These are phyloP conservation scores for Trichocladium antarcticum DNA, from an alignment of 495 filamentous ascomycete species.

Conservation along the genomic window DNA sequence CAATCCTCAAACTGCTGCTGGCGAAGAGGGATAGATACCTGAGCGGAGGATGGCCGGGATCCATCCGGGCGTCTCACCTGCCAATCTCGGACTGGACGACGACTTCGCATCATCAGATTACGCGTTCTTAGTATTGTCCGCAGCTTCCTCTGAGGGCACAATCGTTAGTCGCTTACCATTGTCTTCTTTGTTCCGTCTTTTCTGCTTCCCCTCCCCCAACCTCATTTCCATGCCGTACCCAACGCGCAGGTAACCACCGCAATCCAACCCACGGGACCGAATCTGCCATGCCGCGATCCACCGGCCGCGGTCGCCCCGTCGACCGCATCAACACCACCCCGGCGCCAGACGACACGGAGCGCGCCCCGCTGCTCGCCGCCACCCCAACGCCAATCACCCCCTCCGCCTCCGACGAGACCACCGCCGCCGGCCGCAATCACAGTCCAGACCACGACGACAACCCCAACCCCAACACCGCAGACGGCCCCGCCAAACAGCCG, in stretches of 20 bases:
- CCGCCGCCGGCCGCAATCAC: neutral
- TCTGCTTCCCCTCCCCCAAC: no score
- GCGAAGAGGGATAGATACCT: no score
- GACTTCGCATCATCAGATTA: no score
- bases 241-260: neutral
- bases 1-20: neutral
- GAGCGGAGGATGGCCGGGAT: neutral
- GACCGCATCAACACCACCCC: neutral
- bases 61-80: neutral
- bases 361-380: conserved; percentile 11
- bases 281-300: neutral
- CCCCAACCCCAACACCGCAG: neutral
- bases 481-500: neutral
- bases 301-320: neutral
- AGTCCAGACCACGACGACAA: neutral
- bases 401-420: neutral
- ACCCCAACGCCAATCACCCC: neutral
- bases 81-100: neutral
- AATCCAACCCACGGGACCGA: neutral
- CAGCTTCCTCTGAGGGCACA: no score
- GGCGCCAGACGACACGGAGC: conserved; percentile 2
- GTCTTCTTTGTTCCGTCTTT: no score
- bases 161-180: neutral
- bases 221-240: no score
- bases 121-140: no score